These are phyloP conservation scores for Eragrostis nindensis DNA, from an alignment of 176 grass and related monocot species.

Conservation along the genomic window DNA sequence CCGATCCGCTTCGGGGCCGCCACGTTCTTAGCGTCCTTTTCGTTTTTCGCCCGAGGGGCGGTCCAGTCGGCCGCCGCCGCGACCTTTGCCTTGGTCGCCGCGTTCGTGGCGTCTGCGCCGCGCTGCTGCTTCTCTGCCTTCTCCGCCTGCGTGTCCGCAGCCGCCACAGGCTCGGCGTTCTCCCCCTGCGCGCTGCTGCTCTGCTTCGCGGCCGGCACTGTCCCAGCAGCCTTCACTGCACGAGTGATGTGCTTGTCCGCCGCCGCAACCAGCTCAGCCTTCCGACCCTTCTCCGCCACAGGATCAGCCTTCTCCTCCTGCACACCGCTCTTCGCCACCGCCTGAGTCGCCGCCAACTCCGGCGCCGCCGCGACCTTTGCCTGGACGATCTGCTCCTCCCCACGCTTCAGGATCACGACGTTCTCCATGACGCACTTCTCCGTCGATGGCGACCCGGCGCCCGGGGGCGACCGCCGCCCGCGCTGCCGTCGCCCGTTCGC, in stretches of 20 bases:
- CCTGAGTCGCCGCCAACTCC: not conserved
- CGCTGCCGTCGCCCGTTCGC: not conserved
- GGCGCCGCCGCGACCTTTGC: not conserved
- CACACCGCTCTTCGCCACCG: not conserved
- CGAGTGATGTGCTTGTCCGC: too few species aligned
- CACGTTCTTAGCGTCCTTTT: not conserved
- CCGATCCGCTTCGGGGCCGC: not conserved
- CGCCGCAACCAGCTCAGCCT: too few species aligned
- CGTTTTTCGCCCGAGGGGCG: too few species aligned
- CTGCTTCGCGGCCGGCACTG: not conserved
- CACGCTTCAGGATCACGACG: constrained; percentile 42
- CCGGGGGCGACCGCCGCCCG: not conserved
- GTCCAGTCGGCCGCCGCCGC: too few species aligned
- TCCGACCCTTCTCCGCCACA: too few species aligned
- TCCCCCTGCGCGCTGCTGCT: too few species aligned
- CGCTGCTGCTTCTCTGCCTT: too few species aligned
- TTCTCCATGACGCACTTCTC: constrained; percentile 1
- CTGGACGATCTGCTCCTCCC: not conserved
- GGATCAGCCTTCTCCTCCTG: not conserved
- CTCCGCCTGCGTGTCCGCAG: not conserved
- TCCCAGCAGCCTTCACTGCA: too few species aligned
- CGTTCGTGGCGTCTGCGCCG: not conserved
- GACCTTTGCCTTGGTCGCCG: not conserved
- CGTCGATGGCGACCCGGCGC: not conserved
- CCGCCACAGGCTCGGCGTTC: not conserved